These are phyloP conservation scores for Tetramitus jugosus DNA, from an alignment of 208 protist species.

Conservation along the genomic window DNA sequence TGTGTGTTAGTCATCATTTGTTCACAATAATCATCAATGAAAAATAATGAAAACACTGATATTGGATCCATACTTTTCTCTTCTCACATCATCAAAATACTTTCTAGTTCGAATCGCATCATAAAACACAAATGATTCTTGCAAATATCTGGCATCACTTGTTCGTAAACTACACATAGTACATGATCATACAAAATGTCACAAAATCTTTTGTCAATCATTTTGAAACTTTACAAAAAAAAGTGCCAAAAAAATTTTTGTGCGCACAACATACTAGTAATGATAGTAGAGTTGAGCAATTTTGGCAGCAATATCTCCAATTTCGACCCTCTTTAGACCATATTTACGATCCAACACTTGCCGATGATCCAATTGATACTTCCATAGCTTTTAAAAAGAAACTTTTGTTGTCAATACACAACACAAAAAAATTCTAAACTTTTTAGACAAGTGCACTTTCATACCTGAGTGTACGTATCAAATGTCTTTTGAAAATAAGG, in stretches of 20 bases:
- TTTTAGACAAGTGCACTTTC: too few relatives aligned
- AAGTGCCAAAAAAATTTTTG: too few relatives aligned
- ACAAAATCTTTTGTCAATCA: too few relatives aligned
- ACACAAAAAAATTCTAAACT: too few relatives aligned
- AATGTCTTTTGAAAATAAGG: slow-evolving; percentile 11
- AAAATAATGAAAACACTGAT: too few relatives aligned
- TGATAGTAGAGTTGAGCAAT: slow-evolving; percentile 26
- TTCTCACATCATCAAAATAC: slow-evolving; percentile 13
- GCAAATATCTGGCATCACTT: not conserved
- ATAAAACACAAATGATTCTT: slow-evolving; percentile 24
- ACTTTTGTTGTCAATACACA: too few relatives aligned
- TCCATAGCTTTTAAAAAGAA: slow-evolving; percentile 8
- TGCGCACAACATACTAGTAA: slow-evolving; percentile 5
- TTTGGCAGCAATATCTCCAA: slow-evolving; percentile 15
- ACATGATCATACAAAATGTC: not conserved
- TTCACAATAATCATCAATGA: too few relatives aligned
- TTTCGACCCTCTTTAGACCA: not conserved
- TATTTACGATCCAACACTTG: not conserved
- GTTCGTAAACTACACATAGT: slow-evolving; percentile 14
- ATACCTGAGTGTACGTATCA: slow-evolving; percentile 6
- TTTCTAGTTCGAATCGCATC: not conserved
- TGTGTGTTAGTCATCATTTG: not conserved
- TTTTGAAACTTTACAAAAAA: too few relatives aligned
- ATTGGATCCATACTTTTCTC: not conserved
- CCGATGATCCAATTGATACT: slow-evolving; percentile 19